Conservation (phyloP, 805 yeast genomes). For the Pichia heedii region DNA sequence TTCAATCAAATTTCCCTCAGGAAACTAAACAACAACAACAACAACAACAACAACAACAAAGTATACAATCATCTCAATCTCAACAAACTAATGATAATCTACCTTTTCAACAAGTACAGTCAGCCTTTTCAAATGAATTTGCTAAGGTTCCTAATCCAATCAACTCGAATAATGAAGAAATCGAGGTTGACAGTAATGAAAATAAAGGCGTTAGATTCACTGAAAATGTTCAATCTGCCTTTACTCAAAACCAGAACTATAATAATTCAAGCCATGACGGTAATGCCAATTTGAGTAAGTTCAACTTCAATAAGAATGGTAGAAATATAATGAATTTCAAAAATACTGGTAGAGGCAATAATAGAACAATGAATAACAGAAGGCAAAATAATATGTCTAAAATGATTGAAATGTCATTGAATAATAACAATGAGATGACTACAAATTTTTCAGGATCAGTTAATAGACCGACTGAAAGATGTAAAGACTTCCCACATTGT, state of each 20-base stretch:
- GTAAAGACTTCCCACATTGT: constrained; percentile 66
- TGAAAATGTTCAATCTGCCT: constrained; percentile 22
- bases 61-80: not conserved
- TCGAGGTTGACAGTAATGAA: constrained; percentile 10
- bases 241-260: not conserved
- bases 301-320: constrained; percentile 4
- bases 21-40: constrained; percentile 13
- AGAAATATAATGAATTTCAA: constrained; percentile 3
- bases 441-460: constrained; percentile 34
- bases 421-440: constrained; percentile 16
- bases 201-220: constrained; percentile 24
- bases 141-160: no score
- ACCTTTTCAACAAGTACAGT: not conserved
- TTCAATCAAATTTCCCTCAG: not conserved
- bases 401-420: constrained; percentile 27
- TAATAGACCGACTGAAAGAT: constrained; percentile 49
- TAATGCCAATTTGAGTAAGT: not conserved
- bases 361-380: constrained; percentile 1
- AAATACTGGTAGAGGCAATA: not conserved
- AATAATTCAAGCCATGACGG: not conserved
- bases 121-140: not conserved
- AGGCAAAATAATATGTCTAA: constrained; percentile 7
- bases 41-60: not conserved
- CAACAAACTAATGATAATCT: constrained; percentile 1
- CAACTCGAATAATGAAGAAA: not conserved